phyloP scores from a whole-genome alignment of 2,329 filamentous ascomycete species.

The Arthroderma sp. region DNA sequence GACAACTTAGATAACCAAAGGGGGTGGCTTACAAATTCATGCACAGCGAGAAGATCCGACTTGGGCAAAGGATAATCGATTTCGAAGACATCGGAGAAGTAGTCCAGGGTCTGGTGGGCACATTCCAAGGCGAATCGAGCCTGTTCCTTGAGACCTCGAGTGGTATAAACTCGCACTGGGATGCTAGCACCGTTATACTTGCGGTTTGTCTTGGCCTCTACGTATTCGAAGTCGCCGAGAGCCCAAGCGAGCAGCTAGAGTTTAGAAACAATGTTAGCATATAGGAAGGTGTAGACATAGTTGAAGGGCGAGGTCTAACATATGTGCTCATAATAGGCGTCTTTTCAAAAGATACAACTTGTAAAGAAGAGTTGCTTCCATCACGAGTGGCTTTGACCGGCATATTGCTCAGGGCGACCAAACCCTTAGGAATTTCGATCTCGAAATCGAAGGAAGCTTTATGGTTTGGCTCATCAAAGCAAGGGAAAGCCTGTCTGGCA shows the following conservation, averaged over 20 bases:
- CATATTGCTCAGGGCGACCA: slow-evolving; percentile 91
- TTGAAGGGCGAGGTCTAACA: slow-evolving; percentile 27
- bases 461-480: slow-evolving; percentile 94
- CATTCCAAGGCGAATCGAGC: slow-evolving; percentile 81
- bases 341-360: slow-evolving; percentile 62
- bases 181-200: slow-evolving; percentile 84
- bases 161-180: slow-evolving; percentile 91
- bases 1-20: neutral
- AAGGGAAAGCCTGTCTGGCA: slow-evolving; percentile 87
- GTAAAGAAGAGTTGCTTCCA: slow-evolving; percentile 52
- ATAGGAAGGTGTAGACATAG: slow-evolving; percentile 20
- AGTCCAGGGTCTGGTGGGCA: slow-evolving; percentile 86
- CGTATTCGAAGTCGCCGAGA: slow-evolving; percentile 90
- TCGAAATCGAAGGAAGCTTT: slow-evolving; percentile 93
- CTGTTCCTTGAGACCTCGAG: slow-evolving; percentile 83
- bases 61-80: slow-evolving; percentile 91
- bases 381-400: slow-evolving; percentile 61
- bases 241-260: slow-evolving; percentile 78
- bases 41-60: slow-evolving; percentile 77
- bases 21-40: slow-evolving; percentile 62
- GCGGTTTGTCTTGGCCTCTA: slow-evolving; percentile 79
- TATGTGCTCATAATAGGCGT: slow-evolving; percentile 85
- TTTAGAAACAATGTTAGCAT: slow-evolving; percentile 35
- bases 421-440: slow-evolving; percentile 78
- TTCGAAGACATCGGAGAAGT: slow-evolving; percentile 85